Evolutionary conservation across 768 basidiomycete species (phyloP), one percentile per base, ranked within the genome.

Genomic region (Amanita exitialis): DNA sequence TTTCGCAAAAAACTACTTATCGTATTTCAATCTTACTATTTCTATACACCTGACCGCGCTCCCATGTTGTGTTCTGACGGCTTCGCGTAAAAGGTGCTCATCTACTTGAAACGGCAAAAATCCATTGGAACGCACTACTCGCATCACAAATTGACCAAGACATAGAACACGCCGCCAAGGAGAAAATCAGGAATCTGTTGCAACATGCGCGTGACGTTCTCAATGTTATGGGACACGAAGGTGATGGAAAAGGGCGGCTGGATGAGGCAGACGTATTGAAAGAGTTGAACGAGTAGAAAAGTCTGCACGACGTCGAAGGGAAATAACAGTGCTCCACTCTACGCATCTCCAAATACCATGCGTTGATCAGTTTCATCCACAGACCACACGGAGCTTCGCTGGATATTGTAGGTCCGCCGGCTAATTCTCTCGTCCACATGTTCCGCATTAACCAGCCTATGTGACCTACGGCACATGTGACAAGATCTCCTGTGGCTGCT

Each of bases 391-490:
- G 89, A 0, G 89, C 78, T 49, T 90, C 83, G 55, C 79, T 89
- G 54, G 89, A 75, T 20, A 84, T 61, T 0, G 80, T 82, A 53
- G 74, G 73, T 0, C 87, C 86, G 12, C 89, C 90, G 2, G 82
- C 64, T 84, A 91, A 88, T 66, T 92, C 89, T 51, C 89, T 69
- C n/a, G 79, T 76, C 89, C 90, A 91, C 0, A 90, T 89, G 55
- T 92, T 90, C 39, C 86, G 70, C 61, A 90, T 57, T 65, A 90
- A 90, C 86, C 86, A 90, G 9, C 83, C 83, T 16, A 90, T 67
- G 61, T 93, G 89, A 1, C 91, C 92, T 0, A 94, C 91, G 0
- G 83, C 83, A 61, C 91, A 90, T 1, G 91, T 91, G 13, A 88
- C 71, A 15, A 94, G 69, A 61, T 91, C 87, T 4, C 84, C 84